Conservation (phyloP, 306 rosid genomes). For the Cicer cuneatum region DNA sequence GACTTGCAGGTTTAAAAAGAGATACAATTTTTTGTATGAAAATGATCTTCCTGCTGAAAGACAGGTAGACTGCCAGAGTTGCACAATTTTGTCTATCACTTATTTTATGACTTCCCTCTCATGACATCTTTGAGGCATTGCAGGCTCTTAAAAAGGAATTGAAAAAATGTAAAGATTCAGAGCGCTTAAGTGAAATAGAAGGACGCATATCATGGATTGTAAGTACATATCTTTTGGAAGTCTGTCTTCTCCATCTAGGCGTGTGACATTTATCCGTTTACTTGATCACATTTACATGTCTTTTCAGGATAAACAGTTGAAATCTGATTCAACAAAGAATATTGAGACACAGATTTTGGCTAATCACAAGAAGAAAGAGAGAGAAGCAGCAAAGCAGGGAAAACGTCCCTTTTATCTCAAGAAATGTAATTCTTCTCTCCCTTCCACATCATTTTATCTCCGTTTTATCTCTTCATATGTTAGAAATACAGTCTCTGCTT, state of each 20-base stretch:
- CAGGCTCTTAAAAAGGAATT: slow-evolving; percentile 66
- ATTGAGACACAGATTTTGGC: slow-evolving; percentile 59
- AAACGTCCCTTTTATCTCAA: slow-evolving; percentile 72
- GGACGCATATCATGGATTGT: slow-evolving; percentile 68
- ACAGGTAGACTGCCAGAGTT: slow-evolving; percentile 46
- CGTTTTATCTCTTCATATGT: neutral
- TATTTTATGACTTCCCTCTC: slow-evolving; percentile 31
- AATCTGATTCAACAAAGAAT: slow-evolving; percentile 52
- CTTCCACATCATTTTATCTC: neutral
- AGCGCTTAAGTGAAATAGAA: slow-evolving; percentile 58
- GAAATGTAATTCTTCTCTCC: slow-evolving; percentile 55
- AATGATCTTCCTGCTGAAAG: slow-evolving; percentile 56
- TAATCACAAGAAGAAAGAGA: slow-evolving; percentile 77
- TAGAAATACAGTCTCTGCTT: slow-evolving; percentile 9
- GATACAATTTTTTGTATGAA: slow-evolving; percentile 68
- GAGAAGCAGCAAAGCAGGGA: slow-evolving; percentile 81
- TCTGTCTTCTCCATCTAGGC: slow-evolving; percentile 32
- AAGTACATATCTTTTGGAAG: slow-evolving; percentile 42
- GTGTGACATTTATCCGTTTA: neutral
- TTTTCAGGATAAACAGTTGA: slow-evolving; percentile 76
- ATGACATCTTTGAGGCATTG: slow-evolving; percentile 27
- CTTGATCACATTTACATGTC: slow-evolving; percentile 5
- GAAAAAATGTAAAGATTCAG: slow-evolving; percentile 57
- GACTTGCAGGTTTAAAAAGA: slow-evolving; percentile 75
- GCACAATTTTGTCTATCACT: slow-evolving; percentile 3